Evolutionary conservation across 1,284 basidiomycete genomes (phyloP).

Genomic region (Ceratorhiza oryzae-sativae): DNA sequence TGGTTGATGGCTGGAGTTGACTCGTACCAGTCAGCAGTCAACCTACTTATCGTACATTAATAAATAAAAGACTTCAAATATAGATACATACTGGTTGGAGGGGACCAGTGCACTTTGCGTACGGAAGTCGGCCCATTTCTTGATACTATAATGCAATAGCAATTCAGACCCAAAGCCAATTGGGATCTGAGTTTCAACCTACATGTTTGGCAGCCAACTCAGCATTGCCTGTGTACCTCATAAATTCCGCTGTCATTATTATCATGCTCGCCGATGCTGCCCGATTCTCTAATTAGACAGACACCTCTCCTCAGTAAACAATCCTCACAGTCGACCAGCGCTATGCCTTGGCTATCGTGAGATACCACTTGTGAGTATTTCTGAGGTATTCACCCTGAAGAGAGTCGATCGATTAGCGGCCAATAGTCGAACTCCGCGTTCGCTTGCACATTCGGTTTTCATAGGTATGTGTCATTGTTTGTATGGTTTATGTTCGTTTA

Average conservation of each 20-base stretch:
- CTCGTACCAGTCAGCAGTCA: conserved; percentile 18
- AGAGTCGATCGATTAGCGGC: too few species aligned
- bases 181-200: not conserved
- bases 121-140: conserved; percentile 27
- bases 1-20: conserved; percentile 6
- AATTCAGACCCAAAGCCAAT: not conserved
- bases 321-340: conserved; percentile 8
- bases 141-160: conserved; percentile 16
- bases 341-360: not conserved
- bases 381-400: not conserved
- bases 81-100: not conserved
- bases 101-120: conserved; percentile 4
- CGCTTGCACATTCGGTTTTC: too few species aligned
- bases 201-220: conserved; percentile 24
- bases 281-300: not conserved
- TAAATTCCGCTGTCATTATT: conserved; percentile 20
- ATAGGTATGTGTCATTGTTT: too few species aligned
- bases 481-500: too few species aligned
- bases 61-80: not conserved
- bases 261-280: conserved; percentile 17
- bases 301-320: not conserved
- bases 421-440: too few species aligned
- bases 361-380: not conserved
- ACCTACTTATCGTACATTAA: not conserved
- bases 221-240: conserved; percentile 24